Evolutionary conservation across 2,329 filamentous ascomycete genomes (phyloP).

Genomic region (Aureobasidium leucospermi): DNA sequence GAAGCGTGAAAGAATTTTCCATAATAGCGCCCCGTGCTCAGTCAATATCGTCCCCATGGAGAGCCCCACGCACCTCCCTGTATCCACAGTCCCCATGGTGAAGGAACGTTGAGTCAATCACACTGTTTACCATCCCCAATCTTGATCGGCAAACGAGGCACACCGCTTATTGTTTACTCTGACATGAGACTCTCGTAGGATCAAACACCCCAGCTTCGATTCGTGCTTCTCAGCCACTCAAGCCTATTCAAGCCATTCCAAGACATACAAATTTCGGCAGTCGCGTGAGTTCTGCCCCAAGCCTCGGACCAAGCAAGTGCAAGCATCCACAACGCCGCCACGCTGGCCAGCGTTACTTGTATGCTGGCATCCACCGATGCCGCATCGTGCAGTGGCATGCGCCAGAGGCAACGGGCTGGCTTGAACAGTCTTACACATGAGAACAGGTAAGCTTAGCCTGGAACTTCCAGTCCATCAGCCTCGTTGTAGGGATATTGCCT

Average conservation of each 20-base stretch:
- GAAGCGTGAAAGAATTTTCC: conserved; percentile 6
- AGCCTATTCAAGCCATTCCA: neutral
- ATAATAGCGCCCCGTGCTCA: neutral
- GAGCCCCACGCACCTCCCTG: conserved; percentile 3
- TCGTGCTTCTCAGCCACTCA: conserved; percentile 7
- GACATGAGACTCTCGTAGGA: neutral
- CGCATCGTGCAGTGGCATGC: conserved; percentile 1
- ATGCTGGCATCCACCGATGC: neutral
- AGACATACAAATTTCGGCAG: conserved; percentile 11
- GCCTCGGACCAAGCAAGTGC: conserved; percentile 6
- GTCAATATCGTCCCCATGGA: neutral
- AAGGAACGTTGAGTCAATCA: neutral
- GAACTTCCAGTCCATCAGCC: neutral
- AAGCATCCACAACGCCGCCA: conserved; percentile 10
- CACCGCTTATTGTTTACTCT: conserved; percentile 4
- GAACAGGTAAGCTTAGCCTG: conserved; percentile 1
- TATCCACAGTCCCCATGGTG: conserved; percentile 5
- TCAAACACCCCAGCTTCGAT: conserved; percentile 1
- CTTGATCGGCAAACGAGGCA: conserved; percentile 3
- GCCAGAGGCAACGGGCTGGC: neutral
- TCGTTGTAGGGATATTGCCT: neutral
- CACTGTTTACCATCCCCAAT: neutral
- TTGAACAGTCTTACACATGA: neutral
- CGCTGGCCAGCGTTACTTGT: conserved; percentile 10
- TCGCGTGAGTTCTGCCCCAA: neutral